Evolutionary conservation across 345 rosid genomes (phyloP).

Genomic region (Eucalyptus marginata): DNA sequence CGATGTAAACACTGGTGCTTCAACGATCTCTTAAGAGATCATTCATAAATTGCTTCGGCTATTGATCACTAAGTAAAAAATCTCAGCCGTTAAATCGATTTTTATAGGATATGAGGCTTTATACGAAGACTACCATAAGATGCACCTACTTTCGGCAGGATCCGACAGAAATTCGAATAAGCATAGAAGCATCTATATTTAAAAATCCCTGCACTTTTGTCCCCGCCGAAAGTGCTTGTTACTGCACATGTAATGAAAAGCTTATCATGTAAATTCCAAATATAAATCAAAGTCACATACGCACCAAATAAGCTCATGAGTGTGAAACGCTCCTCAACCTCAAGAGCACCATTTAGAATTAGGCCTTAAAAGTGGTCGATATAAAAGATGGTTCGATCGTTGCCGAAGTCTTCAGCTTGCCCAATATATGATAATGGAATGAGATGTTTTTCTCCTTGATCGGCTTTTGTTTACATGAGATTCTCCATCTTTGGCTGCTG

Average conservation of each 20-base stretch:
- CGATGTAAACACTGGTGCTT: neutral
- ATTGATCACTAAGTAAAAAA: neutral
- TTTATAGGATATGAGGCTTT: neutral
- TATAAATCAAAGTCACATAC: neutral
- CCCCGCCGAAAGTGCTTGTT: neutral
- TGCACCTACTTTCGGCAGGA: neutral
- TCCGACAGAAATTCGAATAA: neutral
- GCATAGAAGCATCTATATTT: neutral
- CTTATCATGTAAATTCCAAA: neutral
- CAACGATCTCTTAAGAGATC: neutral
- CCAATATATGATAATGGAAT: neutral
- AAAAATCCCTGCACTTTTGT: neutral
- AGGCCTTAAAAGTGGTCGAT: neutral
- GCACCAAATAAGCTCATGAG: neutral
- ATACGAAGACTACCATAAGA: neutral
- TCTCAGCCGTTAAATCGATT: neutral
- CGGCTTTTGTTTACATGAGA: neutral
- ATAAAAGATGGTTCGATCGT: neutral
- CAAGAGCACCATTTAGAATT: neutral
- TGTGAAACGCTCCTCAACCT: neutral
- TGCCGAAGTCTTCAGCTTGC: neutral
- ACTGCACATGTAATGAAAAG: neutral
- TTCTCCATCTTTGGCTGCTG: neutral
- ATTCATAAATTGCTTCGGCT: neutral
- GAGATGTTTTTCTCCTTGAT: neutral